Base-by-base conservation (phyloP, 2,329 filamentous ascomycete genomes). In the Trichoderma cornu-damae region DNA sequence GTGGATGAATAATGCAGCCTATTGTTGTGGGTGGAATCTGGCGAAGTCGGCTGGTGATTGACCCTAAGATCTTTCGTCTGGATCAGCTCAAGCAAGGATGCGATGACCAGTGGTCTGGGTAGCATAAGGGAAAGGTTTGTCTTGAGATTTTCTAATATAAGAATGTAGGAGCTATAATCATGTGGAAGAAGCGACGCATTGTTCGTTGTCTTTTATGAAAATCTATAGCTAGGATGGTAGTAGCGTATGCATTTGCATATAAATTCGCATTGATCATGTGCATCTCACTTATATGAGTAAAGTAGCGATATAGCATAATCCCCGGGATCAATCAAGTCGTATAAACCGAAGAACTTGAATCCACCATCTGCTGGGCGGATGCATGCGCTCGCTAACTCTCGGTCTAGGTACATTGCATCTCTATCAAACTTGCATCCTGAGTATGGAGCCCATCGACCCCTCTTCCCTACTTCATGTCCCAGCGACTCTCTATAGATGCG, bases 51-150 rank as follows among this genome's bases (percentile, higher is more conserved):
- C 51, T 40, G 0, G 51, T 54, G 7, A n/a, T 54, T n/a, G 40
- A 54, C 1, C 1, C 40, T 9, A 54, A 37, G 30, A 8, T 14
- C 2, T 54, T 46, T 14, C 30, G 3, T 1, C 11, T 54, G 6
- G 30, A 46, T 26, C 51, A 54, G 6, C 30, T 54, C 38, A 46
- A 37, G n/a, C 40, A 54, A 22, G 51, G 30, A 46, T 46, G 38
- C 37, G 51, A 46, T 14, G 46, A 54, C 24, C 32, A 37, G 32
- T 46, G 40, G 40, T 37, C 24, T n/a, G 40, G 30, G 5, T 12
- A 47, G 40, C 51, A 54, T 8, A 46, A 38, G 22, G 42, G 51
- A 37, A 46, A 54, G 32, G 42, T 54, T 26, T 54, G 51, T 11
- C 28, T 35, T 20, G 51, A 54, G 22, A 30, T 47, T 20, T 34